phyloP scores from a whole-genome alignment of 179 eudicot genomes.

The Heliamphora pulchella region DNA sequence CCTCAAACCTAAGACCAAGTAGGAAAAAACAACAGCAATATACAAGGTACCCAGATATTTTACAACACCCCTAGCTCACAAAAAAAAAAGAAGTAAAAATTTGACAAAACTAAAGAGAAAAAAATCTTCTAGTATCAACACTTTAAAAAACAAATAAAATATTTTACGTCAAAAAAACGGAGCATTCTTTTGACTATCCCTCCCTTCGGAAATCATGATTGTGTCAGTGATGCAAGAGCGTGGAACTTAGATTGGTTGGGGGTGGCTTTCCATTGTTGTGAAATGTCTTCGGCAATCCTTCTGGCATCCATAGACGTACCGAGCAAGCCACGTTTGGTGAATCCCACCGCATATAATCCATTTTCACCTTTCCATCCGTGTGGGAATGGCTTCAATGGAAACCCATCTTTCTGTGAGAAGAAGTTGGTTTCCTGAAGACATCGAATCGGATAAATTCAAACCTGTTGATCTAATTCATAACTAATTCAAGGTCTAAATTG shows the following conservation, averaged over 20 bases:
- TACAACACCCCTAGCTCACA: no score
- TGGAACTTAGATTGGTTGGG: constrained; percentile 1
- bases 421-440: constrained; percentile 37
- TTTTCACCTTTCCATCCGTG: constrained; percentile 78
- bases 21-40: neutral
- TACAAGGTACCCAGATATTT: constrained; percentile 5
- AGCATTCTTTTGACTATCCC: neutral
- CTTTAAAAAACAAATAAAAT: no score
- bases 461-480: neutral
- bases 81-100: neutral
- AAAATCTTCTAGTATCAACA: no score
- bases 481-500: no score
- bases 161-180: no score
- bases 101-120: no score
- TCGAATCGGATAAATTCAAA: neutral
- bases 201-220: neutral
- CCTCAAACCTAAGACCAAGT: neutral
- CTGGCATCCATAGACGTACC: constrained; percentile 62
- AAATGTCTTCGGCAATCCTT: constrained; percentile 57
- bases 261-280: constrained; percentile 31
- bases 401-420: constrained; percentile 62
- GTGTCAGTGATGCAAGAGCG: neutral
- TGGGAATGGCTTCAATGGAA: constrained; percentile 55
- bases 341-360: constrained; percentile 67
- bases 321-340: constrained; percentile 64